Evolutionary conservation across 345 rosid genomes (phyloP), one percentile per base, ranked within the genome.

Genomic region (Balakata baccata): DNA sequence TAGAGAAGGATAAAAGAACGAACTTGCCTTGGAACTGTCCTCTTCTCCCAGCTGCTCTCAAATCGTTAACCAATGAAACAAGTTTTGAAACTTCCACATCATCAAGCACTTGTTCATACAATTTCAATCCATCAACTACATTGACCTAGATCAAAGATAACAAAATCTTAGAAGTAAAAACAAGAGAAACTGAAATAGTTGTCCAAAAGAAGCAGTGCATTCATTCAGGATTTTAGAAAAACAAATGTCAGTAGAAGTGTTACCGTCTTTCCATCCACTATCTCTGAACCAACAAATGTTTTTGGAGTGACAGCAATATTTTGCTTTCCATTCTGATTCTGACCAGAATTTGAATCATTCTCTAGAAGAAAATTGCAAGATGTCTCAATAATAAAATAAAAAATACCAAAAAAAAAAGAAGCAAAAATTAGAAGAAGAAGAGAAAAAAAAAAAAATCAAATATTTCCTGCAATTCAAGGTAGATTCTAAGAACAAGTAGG

Each of bases 1-100:
- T 46, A 54, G 38, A 56, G 20, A 66, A 66, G 49, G 34, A 60
- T 39, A 3, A 43, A n/a, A 47, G 39, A 70, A 72, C 39, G 45
- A 58, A 85, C 96, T 88, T 88, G 85, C 99, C 92, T 86, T 84
- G 96, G 81, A 84, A 86, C 74, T 91, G 89, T 58, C 97, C 97
- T 70, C 80, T 86, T 85, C 79, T 88, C 41, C 99, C 99, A 13
- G 89, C 79, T n/a, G 80, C 81, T 83, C 91, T 87, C 68, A 91
- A 71, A 77, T 89, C 94, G 83, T 87, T 85, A 69, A 85, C 89
- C 85, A 91, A 79, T 43, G 94, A 88, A 77, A 90, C 80, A 64
- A 93, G 85, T 76, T 84, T 83, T 66, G 86, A 83, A 75, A 91
- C 89, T 80, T 93, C 92, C 39, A 74, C 77, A 29, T 85, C 80